These are phyloP conservation scores for Albugo laibachii DNA, from an alignment of 352 stramenopile genomes.

Conservation along the genomic window DNA sequence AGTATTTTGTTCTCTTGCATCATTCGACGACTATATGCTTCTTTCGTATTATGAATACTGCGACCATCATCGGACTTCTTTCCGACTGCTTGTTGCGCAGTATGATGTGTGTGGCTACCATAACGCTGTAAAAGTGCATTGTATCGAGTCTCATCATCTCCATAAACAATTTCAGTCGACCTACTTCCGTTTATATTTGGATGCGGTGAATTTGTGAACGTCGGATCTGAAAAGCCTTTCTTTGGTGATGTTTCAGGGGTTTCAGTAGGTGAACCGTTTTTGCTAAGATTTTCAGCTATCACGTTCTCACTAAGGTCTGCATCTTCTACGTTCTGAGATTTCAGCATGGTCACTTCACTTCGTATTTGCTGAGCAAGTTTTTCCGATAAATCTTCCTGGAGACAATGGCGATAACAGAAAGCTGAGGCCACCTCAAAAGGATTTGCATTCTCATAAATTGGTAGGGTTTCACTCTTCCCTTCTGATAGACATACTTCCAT, in stretches of 20 bases:
- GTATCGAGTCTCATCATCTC: slow-evolving; percentile 37
- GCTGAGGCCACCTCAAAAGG: slow-evolving; percentile 19
- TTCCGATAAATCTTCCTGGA: slow-evolving; percentile 25
- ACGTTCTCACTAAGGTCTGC: slow-evolving; percentile 5
- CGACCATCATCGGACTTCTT: background rate
- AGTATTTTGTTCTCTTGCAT: too few relatives aligned
- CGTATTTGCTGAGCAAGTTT: slow-evolving; percentile 35
- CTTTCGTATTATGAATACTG: background rate
- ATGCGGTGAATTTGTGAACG: too few relatives aligned
- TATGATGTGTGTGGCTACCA: slow-evolving; percentile 48
- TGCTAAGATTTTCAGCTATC: background rate
- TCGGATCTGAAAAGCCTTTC: background rate
- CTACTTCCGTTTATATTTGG: too few relatives aligned
- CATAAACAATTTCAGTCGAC: too few relatives aligned
- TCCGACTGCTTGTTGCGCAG: slow-evolving; percentile 11
- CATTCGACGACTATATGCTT: background rate
- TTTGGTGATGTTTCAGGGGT: background rate
- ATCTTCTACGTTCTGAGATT: slow-evolving; percentile 9
- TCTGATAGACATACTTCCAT: slow-evolving; percentile 65
- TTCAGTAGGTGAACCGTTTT: background rate
- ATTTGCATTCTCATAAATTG: slow-evolving; percentile 31
- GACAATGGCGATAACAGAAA: slow-evolving; percentile 28
- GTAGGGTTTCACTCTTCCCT: slow-evolving; percentile 42
- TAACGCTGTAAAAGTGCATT: slow-evolving; percentile 58
- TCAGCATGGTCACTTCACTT: slow-evolving; percentile 25